Evolutionary conservation across 306 rosid genomes (phyloP).

Genomic region (Parietaria judaica): DNA sequence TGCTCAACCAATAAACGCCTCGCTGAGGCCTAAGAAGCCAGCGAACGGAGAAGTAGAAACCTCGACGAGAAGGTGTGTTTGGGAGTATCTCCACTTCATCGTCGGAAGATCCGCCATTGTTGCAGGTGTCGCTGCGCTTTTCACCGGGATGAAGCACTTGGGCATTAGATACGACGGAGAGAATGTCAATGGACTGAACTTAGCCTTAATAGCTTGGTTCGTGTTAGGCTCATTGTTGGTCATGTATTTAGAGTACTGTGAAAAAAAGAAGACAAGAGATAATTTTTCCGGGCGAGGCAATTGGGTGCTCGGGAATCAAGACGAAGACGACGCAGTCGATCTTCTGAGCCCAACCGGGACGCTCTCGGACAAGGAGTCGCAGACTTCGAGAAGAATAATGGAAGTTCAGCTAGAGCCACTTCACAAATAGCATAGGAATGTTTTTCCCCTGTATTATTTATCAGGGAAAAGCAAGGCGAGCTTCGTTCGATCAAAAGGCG

Average conservation of each 20-base stretch:
- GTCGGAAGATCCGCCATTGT: slow-evolving; percentile 67
- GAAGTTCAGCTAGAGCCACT: slow-evolving; percentile 92
- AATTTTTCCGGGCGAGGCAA: slow-evolving; percentile 51
- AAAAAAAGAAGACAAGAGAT: slow-evolving; percentile 36
- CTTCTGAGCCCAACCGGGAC: slow-evolving; percentile 46
- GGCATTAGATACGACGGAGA: slow-evolving; percentile 67
- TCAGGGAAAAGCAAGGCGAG: slow-evolving; percentile 18
- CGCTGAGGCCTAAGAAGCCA: slow-evolving; percentile 48
- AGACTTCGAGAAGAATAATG: slow-evolving; percentile 48
- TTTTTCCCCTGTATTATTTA: slow-evolving; percentile 9
- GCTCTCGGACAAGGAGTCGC: slow-evolving; percentile 38
- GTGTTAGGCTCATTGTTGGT: slow-evolving; percentile 39
- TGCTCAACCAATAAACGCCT: slow-evolving; percentile 67
- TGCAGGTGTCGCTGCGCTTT: slow-evolving; percentile 62
- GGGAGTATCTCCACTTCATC: slow-evolving; percentile 70
- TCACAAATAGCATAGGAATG: slow-evolving; percentile 41
- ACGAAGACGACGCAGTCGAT: slow-evolving; percentile 74
- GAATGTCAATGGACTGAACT: slow-evolving; percentile 53
- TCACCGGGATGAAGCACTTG: slow-evolving; percentile 85
- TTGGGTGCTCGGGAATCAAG: slow-evolving; percentile 81
- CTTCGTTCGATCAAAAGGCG: slow-evolving; percentile 12
- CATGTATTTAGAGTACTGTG: slow-evolving; percentile 49
- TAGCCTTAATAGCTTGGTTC: slow-evolving; percentile 75
- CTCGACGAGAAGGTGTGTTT: slow-evolving; percentile 47
- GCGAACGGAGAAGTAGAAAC: slow-evolving; percentile 44